phyloP scores from a whole-genome alignment of 345 rosid species.

The Gossypium anomalum region DNA sequence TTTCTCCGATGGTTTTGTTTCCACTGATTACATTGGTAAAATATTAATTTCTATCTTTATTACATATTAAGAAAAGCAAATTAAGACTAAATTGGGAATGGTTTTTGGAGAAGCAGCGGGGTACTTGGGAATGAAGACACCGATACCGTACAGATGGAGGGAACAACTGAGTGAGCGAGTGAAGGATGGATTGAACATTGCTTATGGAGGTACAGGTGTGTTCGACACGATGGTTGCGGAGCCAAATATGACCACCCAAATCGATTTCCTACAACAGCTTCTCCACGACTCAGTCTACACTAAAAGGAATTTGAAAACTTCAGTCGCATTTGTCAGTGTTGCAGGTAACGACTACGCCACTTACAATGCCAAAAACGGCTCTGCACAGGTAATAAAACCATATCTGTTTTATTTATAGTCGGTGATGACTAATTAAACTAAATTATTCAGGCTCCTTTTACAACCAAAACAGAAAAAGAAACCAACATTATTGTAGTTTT shows the following conservation, averaged over 20 bases:
- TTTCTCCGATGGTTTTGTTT: constrained; percentile 54
- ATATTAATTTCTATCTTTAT: not conserved
- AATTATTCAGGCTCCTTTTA: too few species aligned
- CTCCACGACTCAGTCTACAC: constrained; percentile 34
- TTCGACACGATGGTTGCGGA: constrained; percentile 37
- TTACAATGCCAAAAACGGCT: constrained; percentile 38
- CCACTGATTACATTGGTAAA: constrained; percentile 39
- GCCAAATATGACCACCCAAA: constrained; percentile 78
- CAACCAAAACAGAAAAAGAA: too few species aligned
- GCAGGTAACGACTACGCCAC: constrained; percentile 72
- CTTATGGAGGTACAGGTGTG: constrained; percentile 79
- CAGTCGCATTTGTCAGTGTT: constrained; percentile 51
- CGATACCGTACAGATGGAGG: constrained; percentile 56
- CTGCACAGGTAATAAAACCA: constrained; percentile 26
- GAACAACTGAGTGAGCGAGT: constrained; percentile 23
- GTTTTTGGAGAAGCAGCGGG: constrained; percentile 38
- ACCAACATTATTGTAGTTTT: too few species aligned
- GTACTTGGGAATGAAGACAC: constrained; percentile 53
- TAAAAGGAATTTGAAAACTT: constrained; percentile 26
- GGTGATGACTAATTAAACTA: too few species aligned
- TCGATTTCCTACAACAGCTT: constrained; percentile 43
- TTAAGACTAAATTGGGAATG: not conserved
- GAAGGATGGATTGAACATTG: constrained; percentile 65
- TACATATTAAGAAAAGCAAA: too few species aligned
- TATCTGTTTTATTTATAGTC: too few species aligned